Evolutionary conservation across 257 asterid genomes (phyloP).

Genomic region (Apocynum venetum): DNA sequence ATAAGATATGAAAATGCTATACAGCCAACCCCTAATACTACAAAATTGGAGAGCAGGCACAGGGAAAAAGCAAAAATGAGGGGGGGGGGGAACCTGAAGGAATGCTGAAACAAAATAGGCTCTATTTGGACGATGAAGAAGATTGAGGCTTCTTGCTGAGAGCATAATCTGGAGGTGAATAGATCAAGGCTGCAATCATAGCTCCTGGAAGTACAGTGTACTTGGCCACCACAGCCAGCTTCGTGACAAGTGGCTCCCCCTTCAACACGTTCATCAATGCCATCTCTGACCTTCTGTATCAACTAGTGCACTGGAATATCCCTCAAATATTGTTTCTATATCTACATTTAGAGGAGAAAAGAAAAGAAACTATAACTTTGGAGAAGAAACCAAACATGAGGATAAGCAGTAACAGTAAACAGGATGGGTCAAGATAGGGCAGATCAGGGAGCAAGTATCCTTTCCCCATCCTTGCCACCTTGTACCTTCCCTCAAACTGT

Average conservation of each 20-base stretch:
- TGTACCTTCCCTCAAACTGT: too few species aligned
- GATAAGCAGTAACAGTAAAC: background rate
- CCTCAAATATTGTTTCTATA: background rate
- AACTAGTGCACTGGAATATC: background rate
- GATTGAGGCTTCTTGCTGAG: slow-evolving; percentile 5
- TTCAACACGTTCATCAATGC: slow-evolving; percentile 13
- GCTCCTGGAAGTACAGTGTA: slow-evolving; percentile 29
- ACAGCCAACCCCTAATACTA: background rate
- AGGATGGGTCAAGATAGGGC: too few species aligned
- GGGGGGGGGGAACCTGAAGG: background rate
- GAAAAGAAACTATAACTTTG: too few species aligned
- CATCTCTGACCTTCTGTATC: background rate
- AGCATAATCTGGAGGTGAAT: slow-evolving; percentile 33
- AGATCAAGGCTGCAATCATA: slow-evolving; percentile 29
- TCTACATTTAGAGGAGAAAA: background rate
- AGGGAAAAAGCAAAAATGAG: background rate
- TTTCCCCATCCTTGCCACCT: too few species aligned
- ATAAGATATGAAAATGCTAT: background rate
- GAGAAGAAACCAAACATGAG: background rate
- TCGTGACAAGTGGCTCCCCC: slow-evolving; percentile 33
- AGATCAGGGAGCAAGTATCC: too few species aligned
- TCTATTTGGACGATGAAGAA: slow-evolving; percentile 9
- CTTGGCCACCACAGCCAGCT: slow-evolving; percentile 27
- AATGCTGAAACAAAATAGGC: too few species aligned
- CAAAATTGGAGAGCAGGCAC: background rate